Base-by-base conservation (phyloP, 83 land plant genomes). In the Thuja plicata region DNA sequence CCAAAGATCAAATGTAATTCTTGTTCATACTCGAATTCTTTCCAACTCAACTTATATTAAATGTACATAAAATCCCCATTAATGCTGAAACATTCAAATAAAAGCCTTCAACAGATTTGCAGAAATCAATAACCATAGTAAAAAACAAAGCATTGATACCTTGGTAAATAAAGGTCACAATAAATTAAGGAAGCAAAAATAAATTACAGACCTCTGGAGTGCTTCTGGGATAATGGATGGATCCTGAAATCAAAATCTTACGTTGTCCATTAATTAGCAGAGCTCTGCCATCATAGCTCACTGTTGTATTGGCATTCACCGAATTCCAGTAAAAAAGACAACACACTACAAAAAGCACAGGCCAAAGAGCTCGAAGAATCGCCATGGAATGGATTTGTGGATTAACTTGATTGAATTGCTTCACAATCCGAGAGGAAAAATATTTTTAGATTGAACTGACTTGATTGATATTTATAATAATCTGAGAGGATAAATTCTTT, bases 221-320 rank as follows among this genome's bases (percentile, higher is more conserved):
- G 83, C 55, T 87, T 87, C 85, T 41, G 40, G 88, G 88, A 37
- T 87, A 87, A 74, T 87, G 84, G 5, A 87, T 87, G 57, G 85
- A 87, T 17, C 88, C 88, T n/a, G 84, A 87, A 48, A 87, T 76
- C 35, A 87, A 30, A n/a, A 87, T 1, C 10, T 21, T 71, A 46
- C 85, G 84, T 10, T 87, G 88, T 13, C 57, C 88, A 48, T 87
- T 87, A 30, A 87, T 87, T 21, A 73, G 19, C 21, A 87, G 48
- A 73, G 83, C 83, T 48, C 84, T 41, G 34, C 88, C 88, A 87
- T 87, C 88, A 77, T 87, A 77, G 55, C 55, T 87, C n/a, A 87
- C 88, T 24, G 87, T 83, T 24, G 85, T 83, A 41, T 83, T 83
- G 13, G 79, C 79, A 76, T 83, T 45, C 85, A 83, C 52, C 38